Base-by-base conservation (phyloP, 78 protist species). In the Dictyostelium brefeldianum region DNA sequence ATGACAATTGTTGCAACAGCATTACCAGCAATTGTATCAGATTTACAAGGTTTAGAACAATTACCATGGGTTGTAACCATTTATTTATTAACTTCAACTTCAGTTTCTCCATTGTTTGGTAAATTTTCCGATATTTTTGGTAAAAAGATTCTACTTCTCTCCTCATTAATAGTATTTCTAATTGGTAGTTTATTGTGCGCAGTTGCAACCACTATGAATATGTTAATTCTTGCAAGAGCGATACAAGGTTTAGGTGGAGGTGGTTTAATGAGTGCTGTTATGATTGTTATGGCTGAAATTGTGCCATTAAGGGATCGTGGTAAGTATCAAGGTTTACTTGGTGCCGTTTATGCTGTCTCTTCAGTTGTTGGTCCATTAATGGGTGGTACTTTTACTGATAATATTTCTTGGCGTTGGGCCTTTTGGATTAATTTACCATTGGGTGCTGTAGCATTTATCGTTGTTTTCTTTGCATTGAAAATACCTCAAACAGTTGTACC, bases 401-500 rank as follows among this genome's bases (percentile, higher is more conserved):
- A 84, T 73, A 36, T 93, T 14, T 70, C 29, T 27, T 93, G 96
- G 96, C 27, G 92, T 12, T 93, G 96, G 96, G 89, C 92, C 62
- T 93, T 93, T 80, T 93, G 89, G 89, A 82, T 93, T 67, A 93
- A 93, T 65, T 67, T 93, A 31, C 96, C 96, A 18, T 29, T 93
- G 56, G 83, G 96, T 18, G 84, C 70, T 5, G 29, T 93, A 25
- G 90, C 93, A 22, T 62, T 93, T 48, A 51, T 77, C 0, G 89
- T 81, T 25, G 90, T 93, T 17, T 62, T 81, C 18, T 59, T 83
- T 62, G 78, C 81, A 11, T 47, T 93, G 8, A 51, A 64, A 15
- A 10, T 93, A 15, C 92, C 92, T 25, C 85, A 80, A 77, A 65
- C 79, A 9, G 84, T 80, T 1, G 41, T 91, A 7, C 83, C 92